Percentiles rank a stretch among this genome's conserved stretches.
phyloP scores from a whole-genome alignment of 495 filamentous ascomycete species.

The Hypoxylon fuscum region DNA sequence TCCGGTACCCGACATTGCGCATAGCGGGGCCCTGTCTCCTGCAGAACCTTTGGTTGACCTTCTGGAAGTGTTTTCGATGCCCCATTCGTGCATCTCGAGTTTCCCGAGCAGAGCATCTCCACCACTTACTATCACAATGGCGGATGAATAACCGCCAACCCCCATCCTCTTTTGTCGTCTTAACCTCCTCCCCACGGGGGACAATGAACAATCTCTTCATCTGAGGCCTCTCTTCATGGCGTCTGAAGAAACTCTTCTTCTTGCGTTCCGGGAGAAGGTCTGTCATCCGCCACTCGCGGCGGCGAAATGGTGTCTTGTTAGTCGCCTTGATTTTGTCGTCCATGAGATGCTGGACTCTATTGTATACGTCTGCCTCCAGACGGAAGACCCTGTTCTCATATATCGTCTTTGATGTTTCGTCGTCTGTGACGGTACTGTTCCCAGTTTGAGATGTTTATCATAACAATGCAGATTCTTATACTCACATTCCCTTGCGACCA shows the following conservation, averaged over 20 bases:
- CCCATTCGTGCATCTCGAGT: conserved; percentile 27
- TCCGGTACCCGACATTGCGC: too few relatives aligned
- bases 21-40: not conserved
- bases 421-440: conserved; percentile 10
- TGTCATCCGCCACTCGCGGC: conserved; percentile 41
- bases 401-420: conserved; percentile 19
- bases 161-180: conserved; percentile 27
- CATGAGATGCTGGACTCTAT: conserved; percentile 26
- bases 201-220: conserved; percentile 26
- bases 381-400: conserved; percentile 35
- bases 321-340: conserved; percentile 29
- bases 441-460: conserved; percentile 2
- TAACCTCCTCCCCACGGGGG: conserved; percentile 38
- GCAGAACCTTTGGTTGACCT: conserved; percentile 1
- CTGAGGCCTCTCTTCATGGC: not conserved
- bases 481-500: conserved; percentile 26
- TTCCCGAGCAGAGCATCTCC: conserved; percentile 20
- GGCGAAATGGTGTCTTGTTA: conserved; percentile 37
- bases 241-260: conserved; percentile 30
- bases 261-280: conserved; percentile 33
- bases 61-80: conserved; percentile 22
- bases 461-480: not conserved
- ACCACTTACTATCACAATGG: conserved; percentile 38
- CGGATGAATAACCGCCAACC: conserved; percentile 32
- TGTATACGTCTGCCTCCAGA: conserved; percentile 15